Conservation (phyloP, 441 rosid species). For the Biscutella auriculata region DNA sequence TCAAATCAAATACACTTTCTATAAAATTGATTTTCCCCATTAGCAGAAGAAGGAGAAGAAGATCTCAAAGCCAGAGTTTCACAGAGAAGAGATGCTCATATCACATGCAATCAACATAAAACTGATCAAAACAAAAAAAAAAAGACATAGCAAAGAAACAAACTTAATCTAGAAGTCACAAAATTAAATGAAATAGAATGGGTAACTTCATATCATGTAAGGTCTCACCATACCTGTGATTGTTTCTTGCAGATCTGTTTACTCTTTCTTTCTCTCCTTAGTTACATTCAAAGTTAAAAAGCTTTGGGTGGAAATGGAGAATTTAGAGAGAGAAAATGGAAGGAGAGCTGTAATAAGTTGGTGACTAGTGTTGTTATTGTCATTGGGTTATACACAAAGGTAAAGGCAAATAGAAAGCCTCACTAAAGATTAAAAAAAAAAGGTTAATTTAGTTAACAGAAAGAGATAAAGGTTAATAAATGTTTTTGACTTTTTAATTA, state of each 20-base stretch:
- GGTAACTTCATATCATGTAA: neutral
- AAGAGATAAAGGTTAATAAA: neutral
- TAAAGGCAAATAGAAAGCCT: neutral
- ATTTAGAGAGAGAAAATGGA: conserved; percentile 19
- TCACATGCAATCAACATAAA: conserved; percentile 15
- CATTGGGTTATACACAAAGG: conserved; percentile 19
- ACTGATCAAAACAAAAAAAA: conserved; percentile 1
- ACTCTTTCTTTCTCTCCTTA: neutral
- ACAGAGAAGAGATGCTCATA: conserved; percentile 9
- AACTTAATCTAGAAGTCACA: conserved; percentile 2
- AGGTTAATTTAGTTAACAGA: neutral
- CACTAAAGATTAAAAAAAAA: conserved; percentile 6
- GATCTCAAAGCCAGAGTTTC: conserved; percentile 10
- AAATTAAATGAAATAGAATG: neutral
- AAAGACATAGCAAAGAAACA: neutral
- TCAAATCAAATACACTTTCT: conserved; percentile 12
- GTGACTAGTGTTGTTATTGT: conserved; percentile 19
- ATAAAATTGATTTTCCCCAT: neutral
- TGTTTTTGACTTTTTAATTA: too few relatives aligned
- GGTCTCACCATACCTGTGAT: conserved; percentile 11
- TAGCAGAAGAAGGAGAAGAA: conserved; percentile 5
- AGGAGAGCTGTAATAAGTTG: conserved; percentile 19
- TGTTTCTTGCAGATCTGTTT: conserved; percentile 23
- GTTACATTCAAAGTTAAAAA: conserved; percentile 17
- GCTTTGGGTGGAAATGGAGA: conserved; percentile 9